These are phyloP conservation scores for Phytophthora ramorum DNA, from an alignment of 352 stramenopile species.

Conservation along the genomic window DNA sequence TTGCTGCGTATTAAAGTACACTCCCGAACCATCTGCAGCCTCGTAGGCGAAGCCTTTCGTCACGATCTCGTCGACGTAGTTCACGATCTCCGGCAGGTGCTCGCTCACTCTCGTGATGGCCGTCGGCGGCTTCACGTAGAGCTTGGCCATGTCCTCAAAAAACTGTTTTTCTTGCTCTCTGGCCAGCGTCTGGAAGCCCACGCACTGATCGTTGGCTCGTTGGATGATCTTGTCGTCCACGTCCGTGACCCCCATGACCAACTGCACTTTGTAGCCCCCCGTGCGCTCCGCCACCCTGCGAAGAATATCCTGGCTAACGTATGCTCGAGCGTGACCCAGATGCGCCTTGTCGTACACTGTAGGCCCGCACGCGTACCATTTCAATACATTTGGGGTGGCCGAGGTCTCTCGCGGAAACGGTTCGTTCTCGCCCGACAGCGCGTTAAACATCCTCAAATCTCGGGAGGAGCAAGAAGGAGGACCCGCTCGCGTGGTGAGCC, in stretches of 20 bases:
- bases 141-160: conserved; percentile 63
- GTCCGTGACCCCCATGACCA: conserved; percentile 97
- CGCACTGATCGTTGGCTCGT: conserved; percentile 48
- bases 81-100: conserved; percentile 96
- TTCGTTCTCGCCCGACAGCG: conserved; percentile 50
- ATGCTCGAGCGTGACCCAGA: conserved; percentile 97
- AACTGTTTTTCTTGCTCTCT: conserved; percentile 71
- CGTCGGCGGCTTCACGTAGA: conserved; percentile 68
- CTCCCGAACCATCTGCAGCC: conserved; percentile 84
- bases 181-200: conserved; percentile 59
- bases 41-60: conserved; percentile 95
- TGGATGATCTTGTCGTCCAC: conserved; percentile 99
- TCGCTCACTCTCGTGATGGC: conserved; percentile 92
- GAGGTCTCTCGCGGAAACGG: conserved; percentile 51
- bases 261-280: conserved; percentile 94
- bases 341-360: conserved; percentile 99
- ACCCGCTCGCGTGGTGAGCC: conserved; percentile 5
- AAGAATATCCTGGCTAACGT: conserved; percentile 95
- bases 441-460: conserved; percentile 65
- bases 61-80: conserved; percentile 94
- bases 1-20: conserved; percentile 96
- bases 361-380: conserved; percentile 98
- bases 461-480: conserved; percentile 8
- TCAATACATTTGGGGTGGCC: conserved; percentile 56
- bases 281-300: conserved; percentile 86